phyloP scores from a whole-genome alignment of 495 filamentous ascomycete species.

The Aspergillus incahuasiensis region DNA sequence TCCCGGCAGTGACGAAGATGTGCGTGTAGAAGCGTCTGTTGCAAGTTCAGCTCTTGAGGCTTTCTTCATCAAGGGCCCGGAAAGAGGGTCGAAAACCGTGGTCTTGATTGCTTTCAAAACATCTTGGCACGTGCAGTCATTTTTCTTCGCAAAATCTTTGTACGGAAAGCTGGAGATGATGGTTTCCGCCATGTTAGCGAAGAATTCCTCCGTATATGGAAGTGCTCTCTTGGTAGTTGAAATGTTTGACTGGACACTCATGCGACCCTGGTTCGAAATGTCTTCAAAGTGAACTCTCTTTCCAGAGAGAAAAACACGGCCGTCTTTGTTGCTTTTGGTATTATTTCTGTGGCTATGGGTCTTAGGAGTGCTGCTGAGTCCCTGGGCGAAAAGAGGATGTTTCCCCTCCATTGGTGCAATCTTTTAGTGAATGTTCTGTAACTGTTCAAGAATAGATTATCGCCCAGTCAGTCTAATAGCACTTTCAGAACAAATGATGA shows the following conservation, averaged over 20 bases:
- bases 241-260: neutral
- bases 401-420: neutral
- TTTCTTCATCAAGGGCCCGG: neutral
- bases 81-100: conserved; percentile 18
- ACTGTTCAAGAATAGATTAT: neutral
- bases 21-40: neutral
- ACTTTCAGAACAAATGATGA: neutral
- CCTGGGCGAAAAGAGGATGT: neutral
- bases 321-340: neutral
- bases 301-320: neutral
- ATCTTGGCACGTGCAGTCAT: conserved; percentile 13
- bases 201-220: conserved; percentile 19
- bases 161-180: conserved; percentile 19
- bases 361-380: neutral
- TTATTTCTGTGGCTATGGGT: neutral
- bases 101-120: conserved; percentile 16
- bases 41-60: neutral
- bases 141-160: conserved; percentile 13
- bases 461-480: neutral
- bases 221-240: neutral
- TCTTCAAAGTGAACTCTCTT: neutral
- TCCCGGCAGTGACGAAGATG: neutral
- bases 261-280: too few species aligned
- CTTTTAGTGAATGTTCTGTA: neutral
- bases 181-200: conserved; percentile 15